Evolutionary conservation across 495 filamentous ascomycete genomes (phyloP).

Genomic region (Hypoxylon crocopeplum): DNA sequence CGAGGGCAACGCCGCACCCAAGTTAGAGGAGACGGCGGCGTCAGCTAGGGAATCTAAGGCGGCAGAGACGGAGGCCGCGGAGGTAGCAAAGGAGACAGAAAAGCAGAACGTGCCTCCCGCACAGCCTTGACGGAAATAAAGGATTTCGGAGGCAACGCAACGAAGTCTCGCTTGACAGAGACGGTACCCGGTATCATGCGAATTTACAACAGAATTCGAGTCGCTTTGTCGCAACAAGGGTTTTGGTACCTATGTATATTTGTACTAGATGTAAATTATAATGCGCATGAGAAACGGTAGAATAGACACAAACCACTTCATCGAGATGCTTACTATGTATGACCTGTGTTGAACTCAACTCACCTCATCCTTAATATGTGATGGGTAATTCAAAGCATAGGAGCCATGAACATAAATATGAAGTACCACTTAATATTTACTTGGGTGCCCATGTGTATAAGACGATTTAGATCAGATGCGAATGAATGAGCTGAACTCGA

Average conservation of each 20-base stretch:
- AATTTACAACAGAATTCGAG: constrained; percentile 10
- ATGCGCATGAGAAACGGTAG: constrained; percentile 15
- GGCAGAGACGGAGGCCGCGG: constrained; percentile 3
- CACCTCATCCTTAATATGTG: too few relatives aligned
- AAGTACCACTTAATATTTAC: too few relatives aligned
- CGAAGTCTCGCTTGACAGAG: neutral
- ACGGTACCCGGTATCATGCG: neutral
- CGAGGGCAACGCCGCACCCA: neutral
- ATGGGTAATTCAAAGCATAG: too few relatives aligned
- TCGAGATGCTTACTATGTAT: neutral
- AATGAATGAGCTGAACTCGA: too few relatives aligned
- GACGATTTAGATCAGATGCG: too few relatives aligned
- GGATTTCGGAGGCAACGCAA: neutral
- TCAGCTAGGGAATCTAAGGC: constrained; percentile 1
- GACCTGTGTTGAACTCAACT: too few relatives aligned
- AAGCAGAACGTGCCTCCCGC: constrained; percentile 17
- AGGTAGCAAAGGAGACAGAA: constrained; percentile 13
- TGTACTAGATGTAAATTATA: constrained; percentile 26
- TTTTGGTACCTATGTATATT: too few relatives aligned
- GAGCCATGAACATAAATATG: too few relatives aligned
- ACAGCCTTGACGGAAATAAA: constrained; percentile 10
- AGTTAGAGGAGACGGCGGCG: constrained; percentile 1
- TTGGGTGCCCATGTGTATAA: too few relatives aligned
- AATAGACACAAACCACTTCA: constrained; percentile 21
- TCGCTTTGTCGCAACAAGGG: constrained; percentile 7